Base-by-base conservation (phyloP, 2,329 filamentous ascomycete species). In the Talaromyces sp. region DNA sequence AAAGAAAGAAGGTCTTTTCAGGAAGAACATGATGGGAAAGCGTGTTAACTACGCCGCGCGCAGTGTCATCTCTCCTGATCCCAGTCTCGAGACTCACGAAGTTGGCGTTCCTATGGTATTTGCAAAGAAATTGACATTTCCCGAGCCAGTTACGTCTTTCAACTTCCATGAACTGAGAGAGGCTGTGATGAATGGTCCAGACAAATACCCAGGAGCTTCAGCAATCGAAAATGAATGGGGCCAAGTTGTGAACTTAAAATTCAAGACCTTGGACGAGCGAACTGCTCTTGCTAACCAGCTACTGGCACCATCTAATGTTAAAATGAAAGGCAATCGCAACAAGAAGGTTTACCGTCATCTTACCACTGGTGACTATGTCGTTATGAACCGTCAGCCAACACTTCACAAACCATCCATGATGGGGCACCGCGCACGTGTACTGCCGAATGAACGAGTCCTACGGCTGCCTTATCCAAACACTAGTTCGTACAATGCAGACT, bases 1-100 rank as follows among this genome's bases (percentile, higher is more conserved):
- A 78, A 99, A 99, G 83, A 99, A 99, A 78, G 96, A 99, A 73
- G 95, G 95, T 66, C 83, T 99, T 33, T 99, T 99, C 82, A 85
- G 95, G 69, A 98, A 96, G 82, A 97, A 99, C 78, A 98, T 99
- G 95, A 99, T 99, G 95, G 95, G 95, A 64, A 99, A 99, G 82
- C 92, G 95, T 81, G 95, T 99, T 79, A 98, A 99, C 76, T 98
- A 95, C 74, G 95, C 95, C 56, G 95, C 95, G 42, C 89, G 95
- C 75, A 96, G 91, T 83, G 95, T 99, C 74, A 99, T 99, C 69
- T 98, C 94, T 9, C 95, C 95, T 0, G 95, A 99, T 73, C 95
- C 95, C 2, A 99, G 98, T 72, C 96, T 99, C 70, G 95, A 99
- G 76, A 98, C 95, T 18, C 98, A 96, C 75, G 95, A 99, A 78